phyloP scores from a whole-genome alignment of 2,329 filamentous ascomycete genomes.

The Myriangium duriaei region DNA sequence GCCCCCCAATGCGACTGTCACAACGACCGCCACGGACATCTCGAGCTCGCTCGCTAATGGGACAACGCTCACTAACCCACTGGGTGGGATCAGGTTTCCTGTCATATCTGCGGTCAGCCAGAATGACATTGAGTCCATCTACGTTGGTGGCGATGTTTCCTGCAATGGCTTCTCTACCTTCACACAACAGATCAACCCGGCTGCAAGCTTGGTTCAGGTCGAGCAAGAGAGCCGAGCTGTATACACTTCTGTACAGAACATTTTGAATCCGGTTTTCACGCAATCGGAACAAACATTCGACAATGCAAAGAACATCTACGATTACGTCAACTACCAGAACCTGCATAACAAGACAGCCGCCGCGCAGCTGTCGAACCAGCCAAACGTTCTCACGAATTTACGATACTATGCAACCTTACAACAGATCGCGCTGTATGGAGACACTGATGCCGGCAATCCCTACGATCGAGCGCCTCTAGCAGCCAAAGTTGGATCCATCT shows the following conservation, averaged over 20 bases:
- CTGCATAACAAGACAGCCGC: conserved; percentile 37
- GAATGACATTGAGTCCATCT: conserved; percentile 39
- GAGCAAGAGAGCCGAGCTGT: conserved; percentile 26
- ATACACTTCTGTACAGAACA: conserved; percentile 35
- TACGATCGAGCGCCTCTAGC: conserved; percentile 13
- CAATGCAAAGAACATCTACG: conserved; percentile 42
- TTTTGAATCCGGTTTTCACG: conserved; percentile 32
- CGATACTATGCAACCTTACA: conserved; percentile 38
- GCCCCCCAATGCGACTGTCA: conserved; percentile 32
- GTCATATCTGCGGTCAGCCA: conserved; percentile 32
- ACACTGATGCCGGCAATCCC: conserved; percentile 26
- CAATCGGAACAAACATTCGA: conserved; percentile 32
- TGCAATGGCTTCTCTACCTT: conserved; percentile 22
- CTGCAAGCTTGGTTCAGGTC: conserved; percentile 29
- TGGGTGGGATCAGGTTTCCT: conserved; percentile 47
- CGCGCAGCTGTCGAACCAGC: conserved; percentile 16
- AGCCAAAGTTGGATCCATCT: conserved; percentile 23
- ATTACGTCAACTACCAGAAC: conserved; percentile 43
- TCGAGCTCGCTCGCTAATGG: conserved; percentile 26
- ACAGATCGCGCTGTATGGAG: conserved; percentile 31
- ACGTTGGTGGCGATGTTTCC: conserved; percentile 30
- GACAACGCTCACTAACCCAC: conserved; percentile 30
- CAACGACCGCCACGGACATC: conserved; percentile 18
- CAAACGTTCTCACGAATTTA: conserved; percentile 19
- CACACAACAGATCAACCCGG: conserved; percentile 30